These are phyloP conservation scores for Persicaria tinctoria DNA, from an alignment of 148 eudicot genomes.

Conservation along the genomic window DNA sequence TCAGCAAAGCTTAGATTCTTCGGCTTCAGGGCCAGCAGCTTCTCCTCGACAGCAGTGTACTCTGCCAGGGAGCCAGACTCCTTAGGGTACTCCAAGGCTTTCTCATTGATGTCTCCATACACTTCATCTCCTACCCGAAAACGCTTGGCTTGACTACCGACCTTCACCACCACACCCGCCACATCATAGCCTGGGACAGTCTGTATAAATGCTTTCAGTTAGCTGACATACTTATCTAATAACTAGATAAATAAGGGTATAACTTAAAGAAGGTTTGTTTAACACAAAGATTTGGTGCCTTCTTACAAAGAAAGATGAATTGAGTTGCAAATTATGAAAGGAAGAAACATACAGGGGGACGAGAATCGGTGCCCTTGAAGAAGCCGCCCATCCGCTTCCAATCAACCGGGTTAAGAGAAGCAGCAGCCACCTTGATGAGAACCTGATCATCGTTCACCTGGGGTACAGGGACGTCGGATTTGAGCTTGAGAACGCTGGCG, in stretches of 20 bases:
- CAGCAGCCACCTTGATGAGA: background rate
- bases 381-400: background rate
- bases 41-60: constrained; percentile 90
- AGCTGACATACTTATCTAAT: background rate
- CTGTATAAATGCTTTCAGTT: constrained; percentile 21
- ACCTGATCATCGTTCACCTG: constrained; percentile 9
- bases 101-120: constrained; percentile 72
- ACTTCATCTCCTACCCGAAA: constrained; percentile 83
- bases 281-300: background rate
- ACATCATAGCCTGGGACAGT: constrained; percentile 90
- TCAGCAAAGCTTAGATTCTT: constrained; percentile 63
- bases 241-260: too few species aligned
- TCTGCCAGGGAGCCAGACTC: constrained; percentile 84
- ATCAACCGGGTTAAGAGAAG: constrained; percentile 9
- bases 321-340: background rate
- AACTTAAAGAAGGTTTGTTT: too few species aligned
- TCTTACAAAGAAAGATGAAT: background rate
- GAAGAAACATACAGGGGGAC: background rate
- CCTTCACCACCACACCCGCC: constrained; percentile 78
- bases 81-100: constrained; percentile 55
- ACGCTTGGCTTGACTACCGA: constrained; percentile 62
- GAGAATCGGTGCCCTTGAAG: constrained; percentile 2
- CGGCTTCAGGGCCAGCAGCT: constrained; percentile 69
- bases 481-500: background rate
- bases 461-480: background rate